Conservation (phyloP, 2,329 filamentous ascomycete genomes). For the Mycosphaerella arachidis region DNA sequence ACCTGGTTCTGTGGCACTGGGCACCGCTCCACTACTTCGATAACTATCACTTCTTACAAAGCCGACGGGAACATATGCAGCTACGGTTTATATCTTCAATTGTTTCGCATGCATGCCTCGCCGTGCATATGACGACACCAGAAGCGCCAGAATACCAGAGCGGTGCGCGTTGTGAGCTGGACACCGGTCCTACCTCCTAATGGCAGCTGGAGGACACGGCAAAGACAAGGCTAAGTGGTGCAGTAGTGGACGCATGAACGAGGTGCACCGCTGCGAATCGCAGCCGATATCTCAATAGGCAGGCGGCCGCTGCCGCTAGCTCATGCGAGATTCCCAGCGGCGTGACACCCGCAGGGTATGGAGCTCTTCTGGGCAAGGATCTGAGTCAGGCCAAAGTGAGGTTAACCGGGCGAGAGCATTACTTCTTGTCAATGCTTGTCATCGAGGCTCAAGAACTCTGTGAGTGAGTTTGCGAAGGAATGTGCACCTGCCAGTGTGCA, state of each 20-base stretch:
- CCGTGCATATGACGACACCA: constrained; percentile 10
- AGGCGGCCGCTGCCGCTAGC: constrained; percentile 6
- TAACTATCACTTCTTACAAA: background rate
- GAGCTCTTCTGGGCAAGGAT: background rate
- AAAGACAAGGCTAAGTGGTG: background rate
- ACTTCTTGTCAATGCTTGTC: background rate
- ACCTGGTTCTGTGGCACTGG: background rate
- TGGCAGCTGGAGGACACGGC: constrained; percentile 1
- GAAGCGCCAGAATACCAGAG: background rate
- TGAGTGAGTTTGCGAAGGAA: background rate
- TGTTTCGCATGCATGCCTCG: background rate
- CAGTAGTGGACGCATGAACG: constrained; percentile 9
- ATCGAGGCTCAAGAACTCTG: background rate
- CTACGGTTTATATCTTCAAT: background rate
- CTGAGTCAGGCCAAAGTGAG: background rate
- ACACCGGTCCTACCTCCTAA: background rate
- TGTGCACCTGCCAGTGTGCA: background rate
- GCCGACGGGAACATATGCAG: background rate
- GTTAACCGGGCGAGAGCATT: background rate
- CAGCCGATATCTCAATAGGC: constrained; percentile 6
- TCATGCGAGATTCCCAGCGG: constrained; percentile 7
- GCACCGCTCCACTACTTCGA: background rate
- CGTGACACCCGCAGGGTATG: background rate
- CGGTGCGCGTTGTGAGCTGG: constrained; percentile 4
- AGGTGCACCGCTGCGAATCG: background rate